Percentiles rank a stretch among this genome's conserved stretches.
phyloP scores from a whole-genome alignment of 805 yeast genomes.

The Kodamaea leandrae region DNA sequence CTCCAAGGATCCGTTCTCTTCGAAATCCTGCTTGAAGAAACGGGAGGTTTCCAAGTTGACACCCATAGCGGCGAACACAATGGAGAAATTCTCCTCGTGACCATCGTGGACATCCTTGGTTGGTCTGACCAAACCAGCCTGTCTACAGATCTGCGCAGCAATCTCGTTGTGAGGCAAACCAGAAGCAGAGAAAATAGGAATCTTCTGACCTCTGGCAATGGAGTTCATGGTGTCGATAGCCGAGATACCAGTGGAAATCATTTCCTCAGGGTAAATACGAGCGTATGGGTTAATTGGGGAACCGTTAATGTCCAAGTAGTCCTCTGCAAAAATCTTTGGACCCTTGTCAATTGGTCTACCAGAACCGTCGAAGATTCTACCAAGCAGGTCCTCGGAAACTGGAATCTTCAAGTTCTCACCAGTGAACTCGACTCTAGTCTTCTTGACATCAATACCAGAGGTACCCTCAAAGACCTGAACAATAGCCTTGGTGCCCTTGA shows the following conservation, averaged over 20 bases:
- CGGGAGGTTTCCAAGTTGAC: slow-evolving; percentile 97
- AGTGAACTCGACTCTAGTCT: slow-evolving; percentile 95
- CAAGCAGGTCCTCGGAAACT: slow-evolving; percentile 95
- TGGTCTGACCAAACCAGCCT: slow-evolving; percentile 98
- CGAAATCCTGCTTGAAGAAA: slow-evolving; percentile 98
- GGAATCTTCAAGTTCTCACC: slow-evolving; percentile 92
- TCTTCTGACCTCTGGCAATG: slow-evolving; percentile 99
- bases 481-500: slow-evolving; percentile 93
- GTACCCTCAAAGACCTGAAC: slow-evolving; percentile 99
- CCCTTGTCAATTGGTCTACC: slow-evolving; percentile 99
- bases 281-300: slow-evolving; percentile 98
- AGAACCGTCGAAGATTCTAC: slow-evolving; percentile 98
- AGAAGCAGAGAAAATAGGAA: slow-evolving; percentile 97
- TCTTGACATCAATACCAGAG: slow-evolving; percentile 96
- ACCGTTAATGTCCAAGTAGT: slow-evolving; percentile 96
- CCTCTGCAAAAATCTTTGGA: slow-evolving; percentile 98
- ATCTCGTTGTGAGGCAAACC: slow-evolving; percentile 99
- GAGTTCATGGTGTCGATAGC: slow-evolving; percentile 99
- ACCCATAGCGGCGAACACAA: slow-evolving; percentile 99
- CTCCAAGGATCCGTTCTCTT: slow-evolving; percentile 97
- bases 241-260: slow-evolving; percentile 98
- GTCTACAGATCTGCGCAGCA: slow-evolving; percentile 99
- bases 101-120: slow-evolving; percentile 99
- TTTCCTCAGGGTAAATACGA: slow-evolving; percentile 98
- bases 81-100: slow-evolving; percentile 98